Evolutionary conservation across 225 moss, liverwort and hornwort species (phyloP).

Genomic region (Pleurozium schreberi): DNA sequence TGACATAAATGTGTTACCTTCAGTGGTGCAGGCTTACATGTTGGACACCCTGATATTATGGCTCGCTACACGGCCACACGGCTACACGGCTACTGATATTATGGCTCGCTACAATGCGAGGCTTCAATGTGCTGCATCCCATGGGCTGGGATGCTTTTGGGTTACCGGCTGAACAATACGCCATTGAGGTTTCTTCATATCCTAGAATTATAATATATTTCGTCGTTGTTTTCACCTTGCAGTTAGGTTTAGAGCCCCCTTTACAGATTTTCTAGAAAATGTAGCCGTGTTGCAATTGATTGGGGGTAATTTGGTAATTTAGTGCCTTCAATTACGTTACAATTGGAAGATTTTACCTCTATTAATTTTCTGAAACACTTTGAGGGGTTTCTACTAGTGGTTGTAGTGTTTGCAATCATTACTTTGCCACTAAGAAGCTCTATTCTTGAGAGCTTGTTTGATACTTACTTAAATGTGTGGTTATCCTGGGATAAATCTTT

Average conservation of each 20-base stretch:
- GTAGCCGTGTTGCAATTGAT: neutral
- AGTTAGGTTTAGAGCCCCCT: neutral
- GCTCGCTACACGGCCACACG: conserved; percentile 87
- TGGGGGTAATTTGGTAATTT: neutral
- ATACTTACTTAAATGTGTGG: neutral
- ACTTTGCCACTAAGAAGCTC: neutral
- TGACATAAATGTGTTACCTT: conserved; percentile 7
- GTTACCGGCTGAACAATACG: conserved; percentile 93
- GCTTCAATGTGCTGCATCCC: conserved; percentile 92
- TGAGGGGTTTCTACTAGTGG: neutral
- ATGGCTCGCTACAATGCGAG: conserved; percentile 88
- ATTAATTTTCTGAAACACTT: neutral
- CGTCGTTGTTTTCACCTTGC: neutral
- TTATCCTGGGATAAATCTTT: neutral
- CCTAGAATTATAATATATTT: neutral
- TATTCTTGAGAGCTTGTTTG: neutral
- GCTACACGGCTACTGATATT: conserved; percentile 90
- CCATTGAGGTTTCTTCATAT: conserved; percentile 63
- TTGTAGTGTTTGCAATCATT: neutral
- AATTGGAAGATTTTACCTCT: neutral
- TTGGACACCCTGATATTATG: conserved; percentile 92
- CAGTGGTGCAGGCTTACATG: conserved; percentile 96
- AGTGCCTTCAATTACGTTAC: neutral
- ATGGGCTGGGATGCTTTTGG: conserved; percentile 99
- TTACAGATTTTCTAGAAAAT: neutral